Evolutionary conservation across 1,284 basidiomycete species (phyloP).

Genomic region (Papiliotrema terrestris): DNA sequence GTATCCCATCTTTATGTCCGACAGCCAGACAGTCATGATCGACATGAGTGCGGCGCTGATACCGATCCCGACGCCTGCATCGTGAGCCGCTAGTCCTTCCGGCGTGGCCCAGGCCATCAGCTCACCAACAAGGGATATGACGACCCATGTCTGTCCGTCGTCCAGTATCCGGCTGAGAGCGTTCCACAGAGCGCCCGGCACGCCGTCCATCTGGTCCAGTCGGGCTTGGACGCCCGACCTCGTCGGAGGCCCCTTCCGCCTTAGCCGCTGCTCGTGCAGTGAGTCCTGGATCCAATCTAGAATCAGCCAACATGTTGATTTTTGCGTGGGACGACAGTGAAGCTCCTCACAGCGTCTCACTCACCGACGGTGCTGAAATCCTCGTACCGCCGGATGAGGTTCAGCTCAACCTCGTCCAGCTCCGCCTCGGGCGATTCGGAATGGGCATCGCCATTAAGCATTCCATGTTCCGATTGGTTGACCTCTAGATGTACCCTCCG

Average conservation of each 20-base stretch:
- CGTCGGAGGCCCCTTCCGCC: slow-evolving; percentile 56
- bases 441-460: too few species aligned
- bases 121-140: slow-evolving; percentile 80
- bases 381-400: slow-evolving; percentile 47
- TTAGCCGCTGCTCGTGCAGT: slow-evolving; percentile 70
- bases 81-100: background rate
- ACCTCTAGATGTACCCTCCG: slow-evolving; percentile 50
- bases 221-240: slow-evolving; percentile 26
- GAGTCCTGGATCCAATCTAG: slow-evolving; percentile 94
- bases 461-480: slow-evolving; percentile 28
- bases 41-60: slow-evolving; percentile 91
- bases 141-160: slow-evolving; percentile 64
- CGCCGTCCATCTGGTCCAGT: slow-evolving; percentile 37
- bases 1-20: slow-evolving; percentile 95
- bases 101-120: background rate
- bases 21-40: slow-evolving; percentile 96
- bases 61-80: slow-evolving; percentile 80
- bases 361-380: slow-evolving; percentile 78
- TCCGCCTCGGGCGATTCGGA: slow-evolving; percentile 5
- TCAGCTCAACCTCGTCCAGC: slow-evolving; percentile 8
- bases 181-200: slow-evolving; percentile 60
- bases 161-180: slow-evolving; percentile 56
- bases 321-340: too few species aligned
- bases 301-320: background rate
- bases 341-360: too few species aligned